Conservation (phyloP, 768 basidiomycete genomes). For the Neoboletus brunneissimus region DNA sequence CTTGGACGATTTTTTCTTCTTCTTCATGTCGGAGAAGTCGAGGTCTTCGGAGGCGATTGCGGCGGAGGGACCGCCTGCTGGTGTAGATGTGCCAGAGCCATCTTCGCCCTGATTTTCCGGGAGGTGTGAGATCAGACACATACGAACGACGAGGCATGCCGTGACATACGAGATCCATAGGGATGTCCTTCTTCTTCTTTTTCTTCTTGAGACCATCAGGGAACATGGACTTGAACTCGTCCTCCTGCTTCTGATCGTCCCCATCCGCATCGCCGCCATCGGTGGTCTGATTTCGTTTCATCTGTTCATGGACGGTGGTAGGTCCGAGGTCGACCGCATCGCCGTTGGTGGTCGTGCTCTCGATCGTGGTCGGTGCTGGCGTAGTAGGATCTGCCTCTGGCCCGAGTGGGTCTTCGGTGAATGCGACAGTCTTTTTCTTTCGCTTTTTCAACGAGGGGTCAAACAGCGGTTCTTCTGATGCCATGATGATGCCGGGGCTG, state of each 20-base stretch:
- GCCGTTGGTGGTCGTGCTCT: slow-evolving; percentile 64
- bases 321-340: slow-evolving; percentile 76
- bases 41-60: slow-evolving; percentile 65
- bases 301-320: slow-evolving; percentile 70
- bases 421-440: slow-evolving; percentile 85
- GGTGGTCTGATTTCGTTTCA: slow-evolving; percentile 48
- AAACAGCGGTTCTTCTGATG: slow-evolving; percentile 73
- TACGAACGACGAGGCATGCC: neutral
- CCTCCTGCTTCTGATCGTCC: slow-evolving; percentile 56
- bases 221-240: slow-evolving; percentile 81
- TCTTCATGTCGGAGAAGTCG: slow-evolving; percentile 95
- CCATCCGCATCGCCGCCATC: slow-evolving; percentile 35
- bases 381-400: slow-evolving; percentile 80
- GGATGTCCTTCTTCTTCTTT: slow-evolving; percentile 91
- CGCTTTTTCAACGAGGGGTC: slow-evolving; percentile 83
- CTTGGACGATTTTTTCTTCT: slow-evolving; percentile 92
- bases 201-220: slow-evolving; percentile 83
- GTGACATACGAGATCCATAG: slow-evolving; percentile 67
- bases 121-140: neutral
- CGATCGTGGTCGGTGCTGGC: slow-evolving; percentile 72
- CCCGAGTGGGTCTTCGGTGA: slow-evolving; percentile 80
- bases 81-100: slow-evolving; percentile 64
- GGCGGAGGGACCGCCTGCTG: slow-evolving; percentile 39
- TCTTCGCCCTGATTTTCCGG: slow-evolving; percentile 50
- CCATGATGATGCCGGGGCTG: slow-evolving; percentile 36